A percentile compares a stretch with the other conserved stretches of the same genome.
These are phyloP conservation scores for Irpex lacteus DNA, from an alignment of 1,284 basidiomycete species.

Conservation along the genomic window DNA sequence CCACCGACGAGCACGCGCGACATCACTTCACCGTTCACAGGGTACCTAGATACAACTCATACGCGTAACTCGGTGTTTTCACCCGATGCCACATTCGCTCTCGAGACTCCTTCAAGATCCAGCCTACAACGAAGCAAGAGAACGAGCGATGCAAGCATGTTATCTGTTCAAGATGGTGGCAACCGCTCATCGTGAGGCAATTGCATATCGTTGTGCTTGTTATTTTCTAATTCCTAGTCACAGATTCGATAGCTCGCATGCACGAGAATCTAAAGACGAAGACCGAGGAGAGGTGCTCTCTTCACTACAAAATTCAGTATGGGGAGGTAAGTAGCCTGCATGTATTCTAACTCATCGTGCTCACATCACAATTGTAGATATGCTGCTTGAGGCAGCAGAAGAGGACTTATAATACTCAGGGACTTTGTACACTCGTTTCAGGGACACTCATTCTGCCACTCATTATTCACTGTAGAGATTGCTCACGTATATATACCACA, in stretches of 20 bases:
- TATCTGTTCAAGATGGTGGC: slow-evolving; percentile 51
- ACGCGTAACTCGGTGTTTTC: slow-evolving; percentile 23
- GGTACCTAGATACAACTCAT: neutral
- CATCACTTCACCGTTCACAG: slow-evolving; percentile 39
- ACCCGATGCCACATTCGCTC: slow-evolving; percentile 46
- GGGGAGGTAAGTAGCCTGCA: slow-evolving; percentile 54
- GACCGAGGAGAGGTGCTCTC: slow-evolving; percentile 46
- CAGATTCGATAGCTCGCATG: slow-evolving; percentile 34
- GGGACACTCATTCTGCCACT: slow-evolving; percentile 1
- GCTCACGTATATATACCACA: slow-evolving; percentile 6
- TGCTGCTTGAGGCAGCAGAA: slow-evolving; percentile 56
- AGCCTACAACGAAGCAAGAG: slow-evolving; percentile 53
- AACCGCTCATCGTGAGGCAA: slow-evolving; percentile 42
- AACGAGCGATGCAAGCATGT: slow-evolving; percentile 56
- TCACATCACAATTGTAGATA: slow-evolving; percentile 32
- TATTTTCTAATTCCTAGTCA: neutral
- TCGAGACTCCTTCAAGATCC: slow-evolving; percentile 40
- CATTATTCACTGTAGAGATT: slow-evolving; percentile 8
- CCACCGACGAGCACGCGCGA: slow-evolving; percentile 50
- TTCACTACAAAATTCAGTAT: slow-evolving; percentile 64
- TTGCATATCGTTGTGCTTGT: slow-evolving; percentile 17
- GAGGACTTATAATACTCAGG: slow-evolving; percentile 34
- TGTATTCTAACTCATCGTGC: neutral
- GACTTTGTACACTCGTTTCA: neutral
- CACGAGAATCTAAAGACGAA: slow-evolving; percentile 30